phyloP scores from a whole-genome alignment of 2,329 filamentous ascomycete genomes.

The Paraphoma chrysanthemicola region DNA sequence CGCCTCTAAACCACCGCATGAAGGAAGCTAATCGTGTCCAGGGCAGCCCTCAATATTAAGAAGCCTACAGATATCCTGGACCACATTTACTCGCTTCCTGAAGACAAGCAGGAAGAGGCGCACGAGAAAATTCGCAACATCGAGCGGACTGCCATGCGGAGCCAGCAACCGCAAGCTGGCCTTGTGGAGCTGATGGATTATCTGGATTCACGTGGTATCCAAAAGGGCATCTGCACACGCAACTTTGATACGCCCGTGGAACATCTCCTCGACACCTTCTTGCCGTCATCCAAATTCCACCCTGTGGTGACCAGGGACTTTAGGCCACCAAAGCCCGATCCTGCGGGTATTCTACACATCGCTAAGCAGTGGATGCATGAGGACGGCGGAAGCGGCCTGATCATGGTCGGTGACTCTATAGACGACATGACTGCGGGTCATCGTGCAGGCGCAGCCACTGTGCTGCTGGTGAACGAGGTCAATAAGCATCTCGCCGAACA shows the following conservation, averaged over 20 bases:
- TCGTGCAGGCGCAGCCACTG: conserved; percentile 84
- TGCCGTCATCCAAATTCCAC: conserved; percentile 70
- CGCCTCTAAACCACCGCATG: too few relatives aligned
- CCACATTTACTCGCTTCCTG: conserved; percentile 79
- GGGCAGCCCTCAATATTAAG: conserved; percentile 73
- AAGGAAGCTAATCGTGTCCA: background rate
- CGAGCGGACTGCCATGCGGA: conserved; percentile 79
- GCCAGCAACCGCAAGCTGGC: conserved; percentile 82
- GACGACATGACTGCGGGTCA: conserved; percentile 93
- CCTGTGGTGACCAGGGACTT: conserved; percentile 88
- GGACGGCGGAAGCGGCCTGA: conserved; percentile 54
- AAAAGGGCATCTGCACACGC: conserved; percentile 88
- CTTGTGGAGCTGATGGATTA: conserved; percentile 81
- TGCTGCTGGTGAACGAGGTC: conserved; percentile 85
- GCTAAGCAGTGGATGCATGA: conserved; percentile 71
- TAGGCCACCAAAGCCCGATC: conserved; percentile 82
- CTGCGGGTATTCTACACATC: conserved; percentile 87
- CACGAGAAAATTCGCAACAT: conserved; percentile 78
- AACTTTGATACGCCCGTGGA: conserved; percentile 83
- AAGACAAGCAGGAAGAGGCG: conserved; percentile 66
- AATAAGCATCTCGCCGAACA: conserved; percentile 75
- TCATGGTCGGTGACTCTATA: conserved; percentile 70
- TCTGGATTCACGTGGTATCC: conserved; percentile 70
- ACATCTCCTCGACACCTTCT: conserved; percentile 77
- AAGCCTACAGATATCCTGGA: conserved; percentile 79